A percentile compares a stretch with the other conserved stretches of the same genome.
phyloP scores from a whole-genome alignment of 495 filamentous ascomycete species.

The Choiromyces venosus region DNA sequence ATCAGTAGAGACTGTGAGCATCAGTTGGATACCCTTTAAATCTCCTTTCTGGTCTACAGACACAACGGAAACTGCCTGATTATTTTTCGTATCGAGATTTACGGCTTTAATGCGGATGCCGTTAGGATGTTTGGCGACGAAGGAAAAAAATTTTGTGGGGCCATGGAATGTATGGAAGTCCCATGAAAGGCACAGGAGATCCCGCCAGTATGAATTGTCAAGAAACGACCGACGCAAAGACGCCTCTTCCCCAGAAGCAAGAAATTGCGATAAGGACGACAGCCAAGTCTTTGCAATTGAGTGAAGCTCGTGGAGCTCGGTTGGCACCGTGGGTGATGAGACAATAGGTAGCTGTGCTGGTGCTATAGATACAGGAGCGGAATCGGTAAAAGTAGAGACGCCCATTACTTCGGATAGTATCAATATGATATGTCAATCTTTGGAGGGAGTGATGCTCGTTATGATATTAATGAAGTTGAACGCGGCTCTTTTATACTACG shows the following conservation, averaged over 20 bases:
- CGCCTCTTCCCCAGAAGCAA: slow-evolving; percentile 7
- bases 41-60: slow-evolving; percentile 42
- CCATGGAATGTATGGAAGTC: slow-evolving; percentile 57
- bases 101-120: slow-evolving; percentile 47
- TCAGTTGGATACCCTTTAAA: slow-evolving; percentile 51
- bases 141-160: slow-evolving; percentile 48
- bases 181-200: slow-evolving; percentile 58
- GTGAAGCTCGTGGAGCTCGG: background rate
- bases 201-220: slow-evolving; percentile 58
- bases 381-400: too few species aligned
- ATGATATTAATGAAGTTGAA: too few species aligned
- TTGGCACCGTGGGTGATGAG: slow-evolving; percentile 9
- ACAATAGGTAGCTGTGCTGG: slow-evolving; percentile 17
- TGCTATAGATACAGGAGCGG: slow-evolving; percentile 4
- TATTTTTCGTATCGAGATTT: slow-evolving; percentile 49
- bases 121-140: slow-evolving; percentile 45
- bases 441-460: too few species aligned
- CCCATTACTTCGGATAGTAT: too few species aligned
- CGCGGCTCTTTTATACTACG: too few species aligned
- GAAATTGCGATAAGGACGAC: slow-evolving; percentile 4
- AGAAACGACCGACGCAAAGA: slow-evolving; percentile 48
- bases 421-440: too few species aligned
- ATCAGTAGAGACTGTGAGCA: slow-evolving; percentile 51
- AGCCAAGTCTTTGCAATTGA: slow-evolving; percentile 22
- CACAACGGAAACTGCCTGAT: background rate